Percentiles rank a stretch among this genome's conserved stretches.
These are phyloP conservation scores for Wickerhamomyces pijperi DNA, from an alignment of 805 yeast genomes.

Conservation along the genomic window DNA sequence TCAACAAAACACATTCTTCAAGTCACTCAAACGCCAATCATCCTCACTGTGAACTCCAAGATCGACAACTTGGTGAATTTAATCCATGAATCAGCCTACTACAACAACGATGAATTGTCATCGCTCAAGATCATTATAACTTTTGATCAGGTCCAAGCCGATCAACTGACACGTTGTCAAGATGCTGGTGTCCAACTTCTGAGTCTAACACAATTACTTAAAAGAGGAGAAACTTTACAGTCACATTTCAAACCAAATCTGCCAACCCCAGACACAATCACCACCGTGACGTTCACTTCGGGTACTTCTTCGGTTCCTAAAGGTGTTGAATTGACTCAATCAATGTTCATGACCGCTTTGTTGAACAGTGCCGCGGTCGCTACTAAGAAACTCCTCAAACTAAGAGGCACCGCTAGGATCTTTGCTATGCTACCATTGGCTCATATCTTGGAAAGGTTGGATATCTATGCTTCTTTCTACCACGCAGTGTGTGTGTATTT, in stretches of 20 bases:
- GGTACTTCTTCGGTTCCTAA: slow-evolving; percentile 59
- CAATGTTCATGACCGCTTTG: slow-evolving; percentile 29
- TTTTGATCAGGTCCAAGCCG: neutral
- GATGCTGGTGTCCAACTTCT: neutral
- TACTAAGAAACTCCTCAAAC: slow-evolving; percentile 16
- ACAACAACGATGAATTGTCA: neutral
- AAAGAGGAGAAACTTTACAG: too few species aligned
- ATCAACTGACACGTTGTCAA: neutral
- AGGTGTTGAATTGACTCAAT: slow-evolving; percentile 42
- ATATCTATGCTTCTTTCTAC: slow-evolving; percentile 21
- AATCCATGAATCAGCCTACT: too few species aligned
- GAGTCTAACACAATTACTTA: slow-evolving; percentile 1
- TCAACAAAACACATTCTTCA: slow-evolving; percentile 52
- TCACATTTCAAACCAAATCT: slow-evolving; percentile 23
- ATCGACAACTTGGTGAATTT: slow-evolving; percentile 27
- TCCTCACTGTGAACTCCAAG: slow-evolving; percentile 36
- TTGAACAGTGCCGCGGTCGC: slow-evolving; percentile 1
- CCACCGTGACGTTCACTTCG: slow-evolving; percentile 47
- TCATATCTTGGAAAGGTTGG: slow-evolving; percentile 34
- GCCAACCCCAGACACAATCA: slow-evolving; percentile 29
- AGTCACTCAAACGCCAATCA: slow-evolving; percentile 52
- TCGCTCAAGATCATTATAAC: neutral
- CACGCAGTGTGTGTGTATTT: slow-evolving; percentile 22
- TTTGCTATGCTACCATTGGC: slow-evolving; percentile 42
- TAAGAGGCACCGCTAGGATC: slow-evolving; percentile 11